phyloP scores from a whole-genome alignment of 202 grass and related monocot genomes.

The Alloteropsis angusta region DNA sequence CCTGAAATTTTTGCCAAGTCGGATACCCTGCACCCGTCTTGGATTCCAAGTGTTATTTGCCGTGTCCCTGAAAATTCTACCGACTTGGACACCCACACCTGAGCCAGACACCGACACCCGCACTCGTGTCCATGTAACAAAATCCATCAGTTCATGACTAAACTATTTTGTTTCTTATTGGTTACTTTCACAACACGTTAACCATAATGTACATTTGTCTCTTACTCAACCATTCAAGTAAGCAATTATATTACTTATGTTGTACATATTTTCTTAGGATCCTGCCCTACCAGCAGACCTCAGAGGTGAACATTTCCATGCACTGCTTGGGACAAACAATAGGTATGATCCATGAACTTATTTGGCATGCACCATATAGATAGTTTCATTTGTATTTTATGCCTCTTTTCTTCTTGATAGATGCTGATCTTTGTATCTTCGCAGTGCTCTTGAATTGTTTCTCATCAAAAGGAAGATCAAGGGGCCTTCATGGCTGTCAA shows the following conservation, averaged over 20 bases:
- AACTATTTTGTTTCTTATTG: neutral
- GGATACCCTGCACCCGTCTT: too few relatives aligned
- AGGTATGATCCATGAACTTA: constrained; percentile 50
- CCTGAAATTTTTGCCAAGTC: too few relatives aligned
- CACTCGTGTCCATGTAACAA: neutral
- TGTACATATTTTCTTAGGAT: constrained; percentile 50
- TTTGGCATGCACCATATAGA: neutral
- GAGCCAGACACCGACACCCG: too few relatives aligned
- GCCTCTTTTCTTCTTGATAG: constrained; percentile 15
- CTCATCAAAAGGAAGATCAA: constrained; percentile 95
- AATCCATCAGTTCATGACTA: neutral
- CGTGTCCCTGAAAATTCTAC: too few relatives aligned
- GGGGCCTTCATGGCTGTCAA: constrained; percentile 82
- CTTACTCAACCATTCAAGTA: neutral
- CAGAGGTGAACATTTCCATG: constrained; percentile 80
- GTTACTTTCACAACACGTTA: neutral
- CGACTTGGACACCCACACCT: too few relatives aligned
- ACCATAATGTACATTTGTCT: neutral
- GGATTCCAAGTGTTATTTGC: too few relatives aligned
- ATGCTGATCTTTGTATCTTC: constrained; percentile 26
- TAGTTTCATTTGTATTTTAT: neutral
- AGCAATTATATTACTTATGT: constrained; percentile 8
- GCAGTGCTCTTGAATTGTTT: constrained; percentile 87
- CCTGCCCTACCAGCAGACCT: constrained; percentile 52
- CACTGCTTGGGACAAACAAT: constrained; percentile 72